These are phyloP conservation scores for Candida xiaguanensis DNA, from an alignment of 805 yeast species.

Conservation along the genomic window DNA sequence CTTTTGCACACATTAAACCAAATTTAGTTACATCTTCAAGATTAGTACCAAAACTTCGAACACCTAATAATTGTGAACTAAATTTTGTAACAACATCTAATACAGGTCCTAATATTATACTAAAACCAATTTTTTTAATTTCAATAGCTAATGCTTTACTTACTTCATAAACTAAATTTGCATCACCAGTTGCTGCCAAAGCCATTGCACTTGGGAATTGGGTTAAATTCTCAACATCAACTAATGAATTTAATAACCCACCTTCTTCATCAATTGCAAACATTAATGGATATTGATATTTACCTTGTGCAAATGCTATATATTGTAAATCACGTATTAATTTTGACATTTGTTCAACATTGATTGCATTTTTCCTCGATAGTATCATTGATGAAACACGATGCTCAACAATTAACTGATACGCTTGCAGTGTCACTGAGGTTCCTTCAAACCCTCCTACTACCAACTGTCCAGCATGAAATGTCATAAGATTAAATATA, in stretches of 20 bases:
- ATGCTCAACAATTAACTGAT: conserved; percentile 47
- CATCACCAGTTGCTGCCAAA: conserved; percentile 50
- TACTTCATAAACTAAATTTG: conserved; percentile 47
- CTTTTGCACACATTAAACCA: conserved; percentile 50
- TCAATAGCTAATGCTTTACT: conserved; percentile 53
- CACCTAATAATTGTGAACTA: conserved; percentile 55
- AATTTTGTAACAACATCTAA: conserved; percentile 57
- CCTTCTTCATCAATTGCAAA: conserved; percentile 63
- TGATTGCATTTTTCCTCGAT: conserved; percentile 47
- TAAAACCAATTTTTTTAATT: conserved; percentile 51
- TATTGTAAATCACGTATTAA: conserved; percentile 52
- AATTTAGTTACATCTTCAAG: conserved; percentile 54
- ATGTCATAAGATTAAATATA: too few species aligned
- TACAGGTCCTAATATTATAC: conserved; percentile 57
- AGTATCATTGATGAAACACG: conserved; percentile 51
- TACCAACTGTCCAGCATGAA: conserved; percentile 47
- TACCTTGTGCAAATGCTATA: conserved; percentile 46
- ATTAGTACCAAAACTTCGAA: conserved; percentile 59
- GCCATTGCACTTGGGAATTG: conserved; percentile 70
- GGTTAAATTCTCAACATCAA: conserved; percentile 47
- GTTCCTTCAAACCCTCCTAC: conserved; percentile 61
- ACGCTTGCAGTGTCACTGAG: conserved; percentile 49
- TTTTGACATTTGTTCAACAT: conserved; percentile 45
- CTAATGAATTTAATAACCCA: conserved; percentile 58
- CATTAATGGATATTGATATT: conserved; percentile 49